Conservation (phyloP, 2,329 filamentous ascomycete genomes). For the Aspergillus aculeatus region DNA sequence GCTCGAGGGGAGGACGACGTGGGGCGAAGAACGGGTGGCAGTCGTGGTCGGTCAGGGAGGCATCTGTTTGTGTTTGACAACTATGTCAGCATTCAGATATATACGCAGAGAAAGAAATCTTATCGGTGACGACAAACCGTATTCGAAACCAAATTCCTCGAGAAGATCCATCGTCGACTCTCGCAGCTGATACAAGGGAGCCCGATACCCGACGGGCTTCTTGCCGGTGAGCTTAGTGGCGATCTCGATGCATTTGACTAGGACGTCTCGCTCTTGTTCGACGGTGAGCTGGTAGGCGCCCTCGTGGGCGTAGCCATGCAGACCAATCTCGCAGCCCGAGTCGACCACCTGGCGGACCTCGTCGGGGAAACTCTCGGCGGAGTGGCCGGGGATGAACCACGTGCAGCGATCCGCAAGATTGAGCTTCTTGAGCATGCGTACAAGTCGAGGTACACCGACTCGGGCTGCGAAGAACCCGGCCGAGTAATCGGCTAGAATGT, state of each 20-base stretch:
- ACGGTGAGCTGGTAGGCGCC: conserved; percentile 68
- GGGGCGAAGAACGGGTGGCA: conserved; percentile 44
- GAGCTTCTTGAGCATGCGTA: conserved; percentile 55
- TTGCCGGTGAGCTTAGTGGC: conserved; percentile 71
- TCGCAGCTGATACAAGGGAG: conserved; percentile 40
- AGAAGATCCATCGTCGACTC: conserved; percentile 42
- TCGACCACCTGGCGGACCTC: conserved; percentile 52
- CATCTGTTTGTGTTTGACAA: conserved; percentile 26
- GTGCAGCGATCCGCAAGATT: conserved; percentile 54
- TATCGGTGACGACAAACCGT: conserved; percentile 27
- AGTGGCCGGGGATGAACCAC: conserved; percentile 62
- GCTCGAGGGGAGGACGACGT: conserved; percentile 33
- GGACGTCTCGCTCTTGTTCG: conserved; percentile 70
- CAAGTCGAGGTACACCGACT: conserved; percentile 57
- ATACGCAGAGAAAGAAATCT: background rate
- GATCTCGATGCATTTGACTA: conserved; percentile 71
- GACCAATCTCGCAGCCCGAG: conserved; percentile 54
- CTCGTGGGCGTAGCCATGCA: conserved; percentile 66
- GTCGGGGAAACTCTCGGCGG: conserved; percentile 56
- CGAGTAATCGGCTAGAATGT: conserved; percentile 57
- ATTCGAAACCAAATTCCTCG: conserved; percentile 44
- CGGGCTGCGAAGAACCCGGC: conserved; percentile 56
- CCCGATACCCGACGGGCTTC: conserved; percentile 53
- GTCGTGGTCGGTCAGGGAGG: conserved; percentile 45
- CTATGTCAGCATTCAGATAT: background rate